These are phyloP conservation scores for Copromyces sp. DNA, from an alignment of 495 filamentous ascomycete species.

Conservation along the genomic window DNA sequence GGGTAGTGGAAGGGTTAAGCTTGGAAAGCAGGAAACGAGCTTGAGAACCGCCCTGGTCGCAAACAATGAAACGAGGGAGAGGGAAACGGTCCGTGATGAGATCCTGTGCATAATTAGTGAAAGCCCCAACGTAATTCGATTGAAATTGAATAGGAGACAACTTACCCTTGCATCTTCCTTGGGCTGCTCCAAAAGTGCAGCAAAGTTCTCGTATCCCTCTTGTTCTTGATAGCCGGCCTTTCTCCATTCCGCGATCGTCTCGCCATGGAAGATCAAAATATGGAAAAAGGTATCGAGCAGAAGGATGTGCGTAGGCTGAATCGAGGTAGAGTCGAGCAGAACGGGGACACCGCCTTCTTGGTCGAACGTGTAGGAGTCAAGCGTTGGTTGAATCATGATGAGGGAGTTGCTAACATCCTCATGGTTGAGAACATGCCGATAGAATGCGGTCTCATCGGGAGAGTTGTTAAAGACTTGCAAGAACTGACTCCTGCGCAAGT, in stretches of 20 bases:
- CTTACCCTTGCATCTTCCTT: constrained; percentile 93
- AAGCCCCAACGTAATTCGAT: background rate
- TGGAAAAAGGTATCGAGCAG: constrained; percentile 99
- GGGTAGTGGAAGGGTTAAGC: constrained; percentile 97
- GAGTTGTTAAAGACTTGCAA: constrained; percentile 99
- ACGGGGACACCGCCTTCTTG: constrained; percentile 86
- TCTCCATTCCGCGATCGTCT: constrained; percentile 96
- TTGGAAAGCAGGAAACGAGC: constrained; percentile 96
- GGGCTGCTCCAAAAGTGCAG: constrained; percentile 76
- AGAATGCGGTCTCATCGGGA: constrained; percentile 97
- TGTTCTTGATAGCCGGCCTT: constrained; percentile 98
- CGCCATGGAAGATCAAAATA: constrained; percentile 97
- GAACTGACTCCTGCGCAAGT: constrained; percentile 93
- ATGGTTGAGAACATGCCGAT: constrained; percentile 91
- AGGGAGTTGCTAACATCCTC: constrained; percentile 96
- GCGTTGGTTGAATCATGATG: constrained; percentile 97
- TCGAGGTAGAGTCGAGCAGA: constrained; percentile 88
- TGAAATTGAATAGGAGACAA: constrained; percentile 4
- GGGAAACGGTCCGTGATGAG: constrained; percentile 97
- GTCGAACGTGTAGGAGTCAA: constrained; percentile 96
- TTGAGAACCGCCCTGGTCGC: constrained; percentile 95
- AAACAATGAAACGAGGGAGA: constrained; percentile 95
- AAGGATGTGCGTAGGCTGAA: constrained; percentile 88
- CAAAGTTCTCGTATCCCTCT: constrained; percentile 97
- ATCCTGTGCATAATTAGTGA: constrained; percentile 49